Conservation (phyloP, 1,284 basidiomycete species). For the Pseudozyma hubeiensis region DNA sequence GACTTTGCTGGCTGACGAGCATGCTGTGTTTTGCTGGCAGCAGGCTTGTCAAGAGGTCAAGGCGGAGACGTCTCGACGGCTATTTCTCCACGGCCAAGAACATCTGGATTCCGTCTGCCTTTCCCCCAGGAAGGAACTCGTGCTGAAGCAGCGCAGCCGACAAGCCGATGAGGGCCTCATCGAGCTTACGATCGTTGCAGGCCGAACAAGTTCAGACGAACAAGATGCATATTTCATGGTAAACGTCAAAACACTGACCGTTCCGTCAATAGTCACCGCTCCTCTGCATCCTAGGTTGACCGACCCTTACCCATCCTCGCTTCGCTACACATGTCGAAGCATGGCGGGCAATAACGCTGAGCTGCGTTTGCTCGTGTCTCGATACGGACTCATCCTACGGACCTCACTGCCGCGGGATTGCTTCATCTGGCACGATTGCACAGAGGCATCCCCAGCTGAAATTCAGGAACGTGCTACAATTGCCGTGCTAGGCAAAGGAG, state of each 20-base stretch:
- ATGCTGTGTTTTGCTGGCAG: constrained; percentile 15
- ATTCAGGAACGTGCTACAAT: constrained; percentile 2
- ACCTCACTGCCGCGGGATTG: background rate
- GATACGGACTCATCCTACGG: constrained; percentile 25
- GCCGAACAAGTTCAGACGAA: background rate
- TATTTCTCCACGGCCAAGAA: background rate
- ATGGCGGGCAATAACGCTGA: background rate
- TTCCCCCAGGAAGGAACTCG: constrained; percentile 3
- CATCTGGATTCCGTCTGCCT: background rate
- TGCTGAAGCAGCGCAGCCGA: constrained; percentile 2
- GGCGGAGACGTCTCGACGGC: too few relatives aligned
- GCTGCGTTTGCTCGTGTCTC: constrained; percentile 26
- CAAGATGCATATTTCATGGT: constrained; percentile 12
- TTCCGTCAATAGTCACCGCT: constrained; percentile 1
- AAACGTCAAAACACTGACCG: background rate
- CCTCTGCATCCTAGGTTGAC: background rate
- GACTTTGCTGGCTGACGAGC: constrained; percentile 13
- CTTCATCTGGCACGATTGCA: background rate
- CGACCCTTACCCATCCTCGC: background rate
- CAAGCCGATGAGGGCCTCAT: background rate
- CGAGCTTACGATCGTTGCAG: constrained; percentile 6
- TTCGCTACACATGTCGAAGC: background rate
- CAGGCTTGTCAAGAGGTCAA: constrained; percentile 11
- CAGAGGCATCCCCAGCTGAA: background rate
- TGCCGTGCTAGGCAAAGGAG: constrained; percentile 12